Evolutionary conservation across 768 basidiomycete genomes (phyloP), one percentile per base, ranked within the genome.

Genomic region (Panaeolus papilionaceus): DNA sequence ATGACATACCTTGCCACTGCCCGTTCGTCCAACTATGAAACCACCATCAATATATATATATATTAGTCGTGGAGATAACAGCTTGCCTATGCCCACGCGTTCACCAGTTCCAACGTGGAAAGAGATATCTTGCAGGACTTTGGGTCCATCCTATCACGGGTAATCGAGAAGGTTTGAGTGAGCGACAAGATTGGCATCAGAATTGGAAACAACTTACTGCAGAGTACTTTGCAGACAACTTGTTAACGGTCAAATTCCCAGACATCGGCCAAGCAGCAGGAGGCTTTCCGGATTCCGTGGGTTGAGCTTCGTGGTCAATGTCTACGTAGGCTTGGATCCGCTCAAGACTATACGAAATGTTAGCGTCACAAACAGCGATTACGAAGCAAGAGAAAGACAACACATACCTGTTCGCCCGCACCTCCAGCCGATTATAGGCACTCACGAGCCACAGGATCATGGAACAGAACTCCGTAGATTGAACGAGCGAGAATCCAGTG

Each of bases 261-360:
- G 84, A 86, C 10, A 85, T 79, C 0, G 90, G 89, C 90, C 90
- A 92, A 67, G 88, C 83, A 0, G 89, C 89, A 1, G 90, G 89
- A 4, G 89, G 89, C 40, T 78, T 75, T 51, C 85, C 84, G 9
- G 73, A 67, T n/a, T 75, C 66, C 0, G 80, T 79, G 2, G 81
- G 66, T 64, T 78, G 75, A 8, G 82, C 81, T 73, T 91, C 89
- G 63, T 88, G 86, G 39, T 89, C 88, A 64, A 89, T 88, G 39
- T 79, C 72, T n/a, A 89, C 74, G 72, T 88, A 91, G 1, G 76
- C 90, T 65, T 91, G 85, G 1, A 95, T 89, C 66, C 94, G 91
- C 73, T 96, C 94, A 26, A 84, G 72, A 72, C 84, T 83, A n/a
- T 14, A 14, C 38, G 47, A 26, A 54, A 1, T 1, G 26, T 14